phyloP scores from a whole-genome alignment of 2,329 filamentous ascomycete species.

The Fusarium longipes region DNA sequence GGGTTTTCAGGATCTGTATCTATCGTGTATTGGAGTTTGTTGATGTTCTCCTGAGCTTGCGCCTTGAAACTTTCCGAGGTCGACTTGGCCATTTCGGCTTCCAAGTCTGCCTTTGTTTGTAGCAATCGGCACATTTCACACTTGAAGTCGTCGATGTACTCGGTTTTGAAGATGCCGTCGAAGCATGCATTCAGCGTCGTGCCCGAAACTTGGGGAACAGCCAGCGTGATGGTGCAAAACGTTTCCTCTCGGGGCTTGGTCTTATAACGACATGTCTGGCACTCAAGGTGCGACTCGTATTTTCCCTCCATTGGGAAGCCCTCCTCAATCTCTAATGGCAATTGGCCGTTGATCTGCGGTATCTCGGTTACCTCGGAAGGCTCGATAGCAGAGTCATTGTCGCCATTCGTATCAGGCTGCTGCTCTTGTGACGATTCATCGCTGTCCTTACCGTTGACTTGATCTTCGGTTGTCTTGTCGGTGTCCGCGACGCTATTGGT shows the following conservation, averaged over 20 bases:
- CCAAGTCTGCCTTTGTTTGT: constrained; percentile 76
- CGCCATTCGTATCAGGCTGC: constrained; percentile 16
- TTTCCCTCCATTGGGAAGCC: constrained; percentile 93
- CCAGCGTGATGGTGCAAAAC: constrained; percentile 92
- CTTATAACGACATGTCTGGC: constrained; percentile 88
- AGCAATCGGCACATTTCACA: constrained; percentile 93
- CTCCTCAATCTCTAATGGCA: constrained; percentile 64
- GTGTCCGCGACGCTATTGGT: constrained; percentile 20
- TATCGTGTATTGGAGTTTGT: constrained; percentile 75
- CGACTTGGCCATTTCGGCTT: constrained; percentile 67
- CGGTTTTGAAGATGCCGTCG: constrained; percentile 92
- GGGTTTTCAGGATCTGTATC: constrained; percentile 83
- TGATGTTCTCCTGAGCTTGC: constrained; percentile 67
- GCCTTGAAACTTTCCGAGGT: constrained; percentile 63
- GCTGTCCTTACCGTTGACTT: constrained; percentile 31
- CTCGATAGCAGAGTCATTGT: constrained; percentile 40
- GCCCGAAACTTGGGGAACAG: constrained; percentile 85
- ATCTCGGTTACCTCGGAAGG: constrained; percentile 39
- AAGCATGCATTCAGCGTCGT: constrained; percentile 90
- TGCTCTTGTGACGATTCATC: constrained; percentile 24
- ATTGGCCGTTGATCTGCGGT: constrained; percentile 33
- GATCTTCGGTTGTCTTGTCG: constrained; percentile 36
- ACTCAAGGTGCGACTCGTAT: constrained; percentile 95
- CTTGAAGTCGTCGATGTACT: constrained; percentile 96
- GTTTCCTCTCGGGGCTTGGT: constrained; percentile 84